Conservation (phyloP, 306 rosid genomes). For the Heteromeles arbutifolia region DNA sequence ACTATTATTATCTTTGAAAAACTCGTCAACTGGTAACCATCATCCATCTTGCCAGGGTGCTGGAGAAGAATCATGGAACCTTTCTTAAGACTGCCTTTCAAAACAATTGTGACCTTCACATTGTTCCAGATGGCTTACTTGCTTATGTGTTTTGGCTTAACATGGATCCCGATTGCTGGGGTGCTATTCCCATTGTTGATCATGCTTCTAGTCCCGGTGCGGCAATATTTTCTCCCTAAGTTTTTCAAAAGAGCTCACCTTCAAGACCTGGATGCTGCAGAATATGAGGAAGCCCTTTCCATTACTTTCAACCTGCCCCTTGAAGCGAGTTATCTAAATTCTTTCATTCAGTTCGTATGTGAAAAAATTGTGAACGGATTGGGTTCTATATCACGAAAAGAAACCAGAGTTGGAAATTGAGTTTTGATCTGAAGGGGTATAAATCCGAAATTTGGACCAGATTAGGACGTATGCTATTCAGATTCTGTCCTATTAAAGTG, state of each 20-base stretch:
- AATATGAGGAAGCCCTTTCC: slow-evolving; percentile 81
- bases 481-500: background rate
- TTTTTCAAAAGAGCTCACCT: slow-evolving; percentile 82
- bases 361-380: background rate
- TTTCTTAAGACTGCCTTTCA: slow-evolving; percentile 88
- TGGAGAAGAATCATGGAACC: slow-evolving; percentile 72
- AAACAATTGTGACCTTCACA: slow-evolving; percentile 68
- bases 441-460: background rate
- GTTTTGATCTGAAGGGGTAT: background rate
- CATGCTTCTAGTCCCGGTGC: slow-evolving; percentile 93
- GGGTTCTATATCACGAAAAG: background rate
- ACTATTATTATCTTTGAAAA: too few species aligned
- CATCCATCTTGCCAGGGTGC: slow-evolving; percentile 45
- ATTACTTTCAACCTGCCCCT: slow-evolving; percentile 66
- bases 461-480: background rate
- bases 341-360: background rate
- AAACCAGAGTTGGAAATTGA: background rate
- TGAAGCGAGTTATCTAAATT: slow-evolving; percentile 45
- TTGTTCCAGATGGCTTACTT: slow-evolving; percentile 76
- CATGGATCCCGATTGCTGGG: slow-evolving; percentile 92
- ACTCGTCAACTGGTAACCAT: background rate
- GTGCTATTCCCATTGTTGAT: slow-evolving; percentile 86
- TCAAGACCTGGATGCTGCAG: slow-evolving; percentile 87
- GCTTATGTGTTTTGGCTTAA: slow-evolving; percentile 82
- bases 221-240: slow-evolving; percentile 74